Percentiles rank a stretch among this genome's conserved stretches.
Conservation (phyloP, 1,139 yeast genomes). For the Arxiozyma slooffiae region DNA sequence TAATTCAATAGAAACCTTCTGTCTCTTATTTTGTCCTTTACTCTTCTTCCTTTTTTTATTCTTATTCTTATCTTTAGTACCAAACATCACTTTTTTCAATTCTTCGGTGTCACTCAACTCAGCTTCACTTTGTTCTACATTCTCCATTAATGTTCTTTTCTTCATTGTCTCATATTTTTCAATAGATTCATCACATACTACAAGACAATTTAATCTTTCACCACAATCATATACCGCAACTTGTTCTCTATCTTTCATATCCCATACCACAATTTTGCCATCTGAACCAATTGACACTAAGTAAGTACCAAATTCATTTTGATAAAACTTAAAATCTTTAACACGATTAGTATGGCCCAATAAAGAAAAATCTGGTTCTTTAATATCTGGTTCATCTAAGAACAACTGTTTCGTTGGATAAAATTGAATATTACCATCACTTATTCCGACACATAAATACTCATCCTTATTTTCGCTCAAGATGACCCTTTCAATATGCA, state of each 20-base stretch:
- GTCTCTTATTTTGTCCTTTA: constrained; percentile 31
- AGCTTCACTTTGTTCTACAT: constrained; percentile 49
- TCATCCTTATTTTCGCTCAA: constrained; percentile 26
- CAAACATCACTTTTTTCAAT: constrained; percentile 35
- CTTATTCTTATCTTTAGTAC: constrained; percentile 30
- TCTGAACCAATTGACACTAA: constrained; percentile 83
- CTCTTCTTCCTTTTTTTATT: constrained; percentile 40
- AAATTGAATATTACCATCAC: constrained; percentile 64
- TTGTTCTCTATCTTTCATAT: constrained; percentile 58
- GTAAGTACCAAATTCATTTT: constrained; percentile 39
- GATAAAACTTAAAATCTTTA: constrained; percentile 57
- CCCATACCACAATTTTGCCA: constrained; percentile 89
- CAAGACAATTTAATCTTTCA: constrained; percentile 84
- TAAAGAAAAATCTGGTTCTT: constrained; percentile 45
- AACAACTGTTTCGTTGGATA: constrained; percentile 36
- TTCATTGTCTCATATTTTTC: constrained; percentile 68
- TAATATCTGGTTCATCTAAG: constrained; percentile 24
- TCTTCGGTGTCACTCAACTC: constrained; percentile 36
- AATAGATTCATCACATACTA: constrained; percentile 64
- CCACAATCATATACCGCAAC: constrained; percentile 86
- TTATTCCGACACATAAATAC: constrained; percentile 57
- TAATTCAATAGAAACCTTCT: constrained; percentile 45
- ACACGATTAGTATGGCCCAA: constrained; percentile 81
- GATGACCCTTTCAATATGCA: constrained; percentile 50
- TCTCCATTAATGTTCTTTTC: constrained; percentile 45